These are phyloP conservation scores for Chamaecyparis obtusa DNA, from an alignment of 75 land plant species.

Conservation along the genomic window DNA sequence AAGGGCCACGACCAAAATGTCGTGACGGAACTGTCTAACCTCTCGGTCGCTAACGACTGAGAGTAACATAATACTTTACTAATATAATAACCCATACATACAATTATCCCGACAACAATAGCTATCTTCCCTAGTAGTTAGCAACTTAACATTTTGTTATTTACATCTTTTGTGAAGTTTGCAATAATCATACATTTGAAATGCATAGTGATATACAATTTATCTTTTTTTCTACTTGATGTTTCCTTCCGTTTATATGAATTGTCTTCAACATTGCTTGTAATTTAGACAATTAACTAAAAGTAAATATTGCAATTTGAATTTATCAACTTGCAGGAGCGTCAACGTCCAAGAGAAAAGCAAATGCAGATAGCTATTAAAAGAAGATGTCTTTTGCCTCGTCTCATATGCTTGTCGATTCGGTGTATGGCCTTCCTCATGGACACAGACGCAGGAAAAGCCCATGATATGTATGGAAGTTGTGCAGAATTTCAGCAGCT, in stretches of 20 bases:
- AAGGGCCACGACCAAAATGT: no score
- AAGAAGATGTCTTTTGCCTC: constrained; percentile 62
- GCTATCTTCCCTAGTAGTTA: no score
- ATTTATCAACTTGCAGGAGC: background rate
- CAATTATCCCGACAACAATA: no score
- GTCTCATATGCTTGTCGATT: constrained; percentile 45
- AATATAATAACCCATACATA: no score
- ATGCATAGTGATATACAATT: no score
- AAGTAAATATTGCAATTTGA: background rate
- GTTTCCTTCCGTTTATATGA: background rate
- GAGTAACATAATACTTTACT: no score
- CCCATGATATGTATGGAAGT: constrained; percentile 15
- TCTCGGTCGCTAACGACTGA: no score
- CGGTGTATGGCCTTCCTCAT: constrained; percentile 32
- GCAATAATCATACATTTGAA: no score
- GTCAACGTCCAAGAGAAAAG: background rate
- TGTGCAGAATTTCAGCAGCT: constrained; percentile 36
- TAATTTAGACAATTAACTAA: background rate
- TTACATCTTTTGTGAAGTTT: no score
- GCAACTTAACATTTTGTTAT: no score
- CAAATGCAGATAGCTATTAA: constrained; percentile 15
- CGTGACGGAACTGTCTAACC: no score
- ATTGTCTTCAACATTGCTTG: background rate
- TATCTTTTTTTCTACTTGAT: background rate
- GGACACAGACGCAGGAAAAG: constrained; percentile 41